These are phyloP conservation scores for Hypoxylon perforatum DNA, from an alignment of 495 filamentous ascomycete genomes.

Conservation along the genomic window DNA sequence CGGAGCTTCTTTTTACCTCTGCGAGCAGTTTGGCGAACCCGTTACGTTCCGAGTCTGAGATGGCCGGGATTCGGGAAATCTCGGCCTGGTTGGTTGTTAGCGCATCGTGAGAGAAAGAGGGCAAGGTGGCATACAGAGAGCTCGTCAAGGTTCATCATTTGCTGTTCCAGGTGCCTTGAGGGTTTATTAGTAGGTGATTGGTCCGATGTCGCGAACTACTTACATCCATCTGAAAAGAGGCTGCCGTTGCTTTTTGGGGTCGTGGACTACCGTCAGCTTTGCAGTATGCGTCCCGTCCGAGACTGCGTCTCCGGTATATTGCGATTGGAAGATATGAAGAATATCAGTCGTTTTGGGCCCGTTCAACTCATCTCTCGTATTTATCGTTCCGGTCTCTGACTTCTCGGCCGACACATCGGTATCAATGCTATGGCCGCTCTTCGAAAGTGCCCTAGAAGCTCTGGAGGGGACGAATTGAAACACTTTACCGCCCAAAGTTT, in stretches of 20 bases:
- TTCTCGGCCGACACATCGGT: conserved; percentile 20
- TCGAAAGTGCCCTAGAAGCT: conserved; percentile 19
- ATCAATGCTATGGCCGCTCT: conserved; percentile 23
- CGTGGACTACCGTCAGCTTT: conserved; percentile 35
- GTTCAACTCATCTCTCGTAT: conserved; percentile 9
- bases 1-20: conserved; percentile 36
- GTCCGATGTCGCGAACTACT: conserved; percentile 10
- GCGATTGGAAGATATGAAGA: conserved; percentile 37
- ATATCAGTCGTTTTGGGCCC: conserved; percentile 7
- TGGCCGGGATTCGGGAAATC: conserved; percentile 27
- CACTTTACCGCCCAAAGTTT: conserved; percentile 23
- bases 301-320: conserved; percentile 44
- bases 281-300: conserved; percentile 38
- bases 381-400: conserved; percentile 9
- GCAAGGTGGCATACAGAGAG: conserved; percentile 16
- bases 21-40: conserved; percentile 38
- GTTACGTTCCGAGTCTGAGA: conserved; percentile 39
- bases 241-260: conserved; percentile 23
- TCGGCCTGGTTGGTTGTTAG: conserved; percentile 24
- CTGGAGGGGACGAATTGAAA: conserved; percentile 31
- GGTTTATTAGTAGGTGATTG: conserved; percentile 6
- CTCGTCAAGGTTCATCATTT: conserved; percentile 45
- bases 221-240: conserved; percentile 49
- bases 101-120: neutral
- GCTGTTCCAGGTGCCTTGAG: conserved; percentile 40